A percentile compares a stretch with the other conserved stretches of the same genome.
Conservation (phyloP, 2,329 filamentous ascomycete genomes). For the Huntiella moniliformis region DNA sequence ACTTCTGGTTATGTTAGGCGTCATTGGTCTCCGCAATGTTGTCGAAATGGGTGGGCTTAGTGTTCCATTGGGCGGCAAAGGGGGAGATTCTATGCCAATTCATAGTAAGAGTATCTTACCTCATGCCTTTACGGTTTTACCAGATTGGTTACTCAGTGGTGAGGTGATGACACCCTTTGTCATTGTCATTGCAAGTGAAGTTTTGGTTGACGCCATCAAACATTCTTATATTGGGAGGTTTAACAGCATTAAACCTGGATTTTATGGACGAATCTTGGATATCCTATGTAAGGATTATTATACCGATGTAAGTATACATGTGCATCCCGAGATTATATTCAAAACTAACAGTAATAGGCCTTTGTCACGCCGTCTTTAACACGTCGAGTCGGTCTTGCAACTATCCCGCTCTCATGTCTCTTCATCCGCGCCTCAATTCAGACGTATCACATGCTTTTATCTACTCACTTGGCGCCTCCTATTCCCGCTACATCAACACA, state of each 20-base stretch:
- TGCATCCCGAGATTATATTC: neutral
- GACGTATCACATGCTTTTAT: constrained; percentile 95
- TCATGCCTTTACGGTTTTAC: constrained; percentile 76
- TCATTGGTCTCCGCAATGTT: constrained; percentile 89
- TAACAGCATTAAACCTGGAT: constrained; percentile 82
- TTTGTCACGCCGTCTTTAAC: constrained; percentile 83
- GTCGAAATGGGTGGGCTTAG: constrained; percentile 84
- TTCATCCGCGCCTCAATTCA: constrained; percentile 90
- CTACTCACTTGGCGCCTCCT: constrained; percentile 63
- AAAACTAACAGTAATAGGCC: constrained; percentile 32
- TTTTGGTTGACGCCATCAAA: constrained; percentile 92
- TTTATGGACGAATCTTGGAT: constrained; percentile 81
- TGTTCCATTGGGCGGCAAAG: constrained; percentile 27
- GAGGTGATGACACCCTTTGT: constrained; percentile 87
- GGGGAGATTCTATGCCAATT: constrained; percentile 30
- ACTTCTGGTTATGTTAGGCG: constrained; percentile 89
- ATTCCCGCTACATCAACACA: constrained; percentile 40
- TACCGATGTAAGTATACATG: constrained; percentile 46
- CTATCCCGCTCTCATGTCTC: constrained; percentile 81
- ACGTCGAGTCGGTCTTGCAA: constrained; percentile 70
- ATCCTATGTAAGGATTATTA: constrained; percentile 97
- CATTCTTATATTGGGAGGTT: constrained; percentile 98
- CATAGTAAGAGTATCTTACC: constrained; percentile 62
- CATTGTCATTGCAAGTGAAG: constrained; percentile 86
- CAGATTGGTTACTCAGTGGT: constrained; percentile 55